These are phyloP conservation scores for Aristolochia californica DNA, from an alignment of 164 flowering plant genomes.

Conservation along the genomic window DNA sequence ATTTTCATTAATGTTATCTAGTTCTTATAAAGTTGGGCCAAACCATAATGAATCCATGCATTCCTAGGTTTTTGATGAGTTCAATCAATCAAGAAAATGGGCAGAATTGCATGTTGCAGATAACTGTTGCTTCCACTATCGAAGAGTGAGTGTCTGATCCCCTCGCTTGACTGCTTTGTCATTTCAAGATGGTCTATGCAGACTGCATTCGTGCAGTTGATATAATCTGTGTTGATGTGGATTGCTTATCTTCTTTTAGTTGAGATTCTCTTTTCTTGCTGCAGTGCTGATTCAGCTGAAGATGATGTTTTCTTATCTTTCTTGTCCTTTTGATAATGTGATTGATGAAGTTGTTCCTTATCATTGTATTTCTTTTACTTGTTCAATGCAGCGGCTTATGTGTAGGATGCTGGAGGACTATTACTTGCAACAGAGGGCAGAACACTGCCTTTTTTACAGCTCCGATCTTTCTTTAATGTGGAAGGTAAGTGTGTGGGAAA, in stretches of 20 bases:
- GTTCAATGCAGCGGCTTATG: conserved; percentile 49
- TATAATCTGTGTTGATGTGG: neutral
- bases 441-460: conserved; percentile 4
- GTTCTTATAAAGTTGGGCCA: too few species aligned
- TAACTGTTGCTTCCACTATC: conserved; percentile 82
- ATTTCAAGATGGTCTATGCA: neutral
- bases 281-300: too few species aligned
- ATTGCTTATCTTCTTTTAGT: neutral
- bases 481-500: conserved; percentile 44
- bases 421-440: conserved; percentile 11
- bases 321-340: neutral
- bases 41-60: too few species aligned
- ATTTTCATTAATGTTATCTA: neutral
- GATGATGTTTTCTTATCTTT: too few species aligned
- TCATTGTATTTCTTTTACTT: neutral
- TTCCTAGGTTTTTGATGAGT: conserved; percentile 46
- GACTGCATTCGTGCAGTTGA: neutral
- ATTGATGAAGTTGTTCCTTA: neutral
- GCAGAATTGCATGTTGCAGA: conserved; percentile 79
- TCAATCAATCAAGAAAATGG: conserved; percentile 58
- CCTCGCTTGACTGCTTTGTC: neutral
- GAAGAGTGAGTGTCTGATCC: conserved; percentile 41
- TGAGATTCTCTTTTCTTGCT: too few species aligned
- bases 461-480: conserved; percentile 25
- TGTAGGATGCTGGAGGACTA: conserved; percentile 28